phyloP scores from a whole-genome alignment of 306 rosid species.

The Vicia sativa region DNA sequence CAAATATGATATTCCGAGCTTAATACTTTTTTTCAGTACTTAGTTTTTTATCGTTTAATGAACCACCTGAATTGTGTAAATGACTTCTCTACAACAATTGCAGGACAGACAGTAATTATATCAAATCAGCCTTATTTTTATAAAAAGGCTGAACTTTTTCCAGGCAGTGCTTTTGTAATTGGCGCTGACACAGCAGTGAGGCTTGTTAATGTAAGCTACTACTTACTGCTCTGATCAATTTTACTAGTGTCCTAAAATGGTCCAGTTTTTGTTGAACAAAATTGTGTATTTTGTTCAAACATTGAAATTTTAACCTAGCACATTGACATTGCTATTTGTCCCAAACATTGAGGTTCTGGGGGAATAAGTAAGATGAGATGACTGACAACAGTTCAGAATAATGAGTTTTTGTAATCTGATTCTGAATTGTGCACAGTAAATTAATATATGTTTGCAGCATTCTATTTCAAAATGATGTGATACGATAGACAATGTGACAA shows the following conservation, averaged over 20 bases:
- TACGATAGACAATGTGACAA: background rate
- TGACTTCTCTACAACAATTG: conserved; percentile 42
- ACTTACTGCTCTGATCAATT: conserved; percentile 22
- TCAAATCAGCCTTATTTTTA: conserved; percentile 88
- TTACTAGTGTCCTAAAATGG: background rate
- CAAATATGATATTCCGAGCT: conserved; percentile 5
- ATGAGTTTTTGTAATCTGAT: background rate
- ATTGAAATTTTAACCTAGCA: background rate
- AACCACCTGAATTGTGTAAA: conserved; percentile 26
- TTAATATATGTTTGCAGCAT: background rate
- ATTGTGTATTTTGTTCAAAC: conserved; percentile 11
- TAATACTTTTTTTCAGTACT: conserved; percentile 23
- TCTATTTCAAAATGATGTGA: background rate
- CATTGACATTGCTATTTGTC: too few species aligned
- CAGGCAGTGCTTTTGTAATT: conserved; percentile 92
- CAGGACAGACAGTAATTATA: conserved; percentile 84
- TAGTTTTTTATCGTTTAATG: conserved; percentile 32
- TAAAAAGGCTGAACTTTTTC: conserved; percentile 90
- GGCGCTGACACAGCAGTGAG: conserved; percentile 93
- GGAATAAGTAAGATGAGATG: background rate
- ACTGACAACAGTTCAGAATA: background rate
- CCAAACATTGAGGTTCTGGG: too few species aligned
- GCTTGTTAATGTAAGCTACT: conserved; percentile 68
- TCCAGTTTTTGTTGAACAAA: conserved; percentile 16
- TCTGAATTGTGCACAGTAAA: background rate